Base-by-base conservation (phyloP, 306 rosid species). In the Lablab purpureus region DNA sequence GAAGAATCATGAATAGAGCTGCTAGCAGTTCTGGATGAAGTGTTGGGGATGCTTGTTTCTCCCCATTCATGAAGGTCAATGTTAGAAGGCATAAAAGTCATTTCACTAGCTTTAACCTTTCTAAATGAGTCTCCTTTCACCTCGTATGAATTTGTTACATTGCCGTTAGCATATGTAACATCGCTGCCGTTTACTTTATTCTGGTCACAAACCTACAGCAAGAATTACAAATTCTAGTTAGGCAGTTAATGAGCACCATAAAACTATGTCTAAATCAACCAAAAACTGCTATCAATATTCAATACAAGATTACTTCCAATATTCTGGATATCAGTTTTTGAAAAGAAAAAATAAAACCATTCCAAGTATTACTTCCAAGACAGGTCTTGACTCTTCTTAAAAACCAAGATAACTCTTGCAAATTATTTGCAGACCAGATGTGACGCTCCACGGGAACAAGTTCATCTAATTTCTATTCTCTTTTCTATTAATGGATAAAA, bases 121-220 rank as follows among this genome's bases (percentile, higher is more conserved):
- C 86, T 64, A 79, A 71, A 84, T 75, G 84, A 80, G 55, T 73
- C 88, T 12, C 77, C 23, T 71, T 88, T 85, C 67, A 73, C 43
- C 78, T 75, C 78, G 76, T 81, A 74, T 13, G 85, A 67, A 14
- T 67, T 83, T 8, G 77, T 75, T 55, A 50, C 82, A 45, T 73
- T 71, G 49, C 28, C 75, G 75, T 67, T 73, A 65, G 64, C 15
- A 51, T 67, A 79, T 79, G 82, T 76, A 71, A 72, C 78, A 71
- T 19, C 71, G 67, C 63, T 74, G 27, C 65, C 84, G 52, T 41
- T 84, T 79, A 46, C 82, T 86, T 87, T 90, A 58, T 65, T 75
- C 68, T 72, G 78, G 84, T 86, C 76, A 89, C 84, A 86, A 70
- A 73, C 92, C 92, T 90, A 79, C 71, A 69, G 22, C 80, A 79